These are phyloP conservation scores for Polychaeton citri DNA, from an alignment of 2,329 filamentous ascomycete species.

Conservation along the genomic window DNA sequence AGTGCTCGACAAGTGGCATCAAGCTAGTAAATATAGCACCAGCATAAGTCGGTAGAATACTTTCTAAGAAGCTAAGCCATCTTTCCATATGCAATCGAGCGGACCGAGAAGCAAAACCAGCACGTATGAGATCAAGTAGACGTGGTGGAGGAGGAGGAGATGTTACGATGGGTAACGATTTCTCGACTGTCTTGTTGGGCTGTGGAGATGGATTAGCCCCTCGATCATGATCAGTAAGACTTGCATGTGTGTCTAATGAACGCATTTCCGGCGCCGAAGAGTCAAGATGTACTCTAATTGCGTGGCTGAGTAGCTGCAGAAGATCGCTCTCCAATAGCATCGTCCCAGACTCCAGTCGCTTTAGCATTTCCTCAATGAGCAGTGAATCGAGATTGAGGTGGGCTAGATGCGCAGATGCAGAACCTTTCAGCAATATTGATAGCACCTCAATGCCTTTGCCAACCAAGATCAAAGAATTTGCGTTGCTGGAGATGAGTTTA, in stretches of 20 bases:
- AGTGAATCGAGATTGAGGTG: conserved; percentile 12
- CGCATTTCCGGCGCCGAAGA: not conserved
- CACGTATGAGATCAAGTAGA: conserved; percentile 72
- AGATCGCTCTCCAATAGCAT: conserved; percentile 35
- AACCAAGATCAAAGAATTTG: not conserved
- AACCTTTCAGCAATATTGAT: conserved; percentile 8
- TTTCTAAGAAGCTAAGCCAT: conserved; percentile 76
- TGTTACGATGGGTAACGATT: not conserved
- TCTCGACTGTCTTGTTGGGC: too few relatives aligned
- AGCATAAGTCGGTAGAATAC: conserved; percentile 72
- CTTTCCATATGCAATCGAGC: conserved; percentile 73
- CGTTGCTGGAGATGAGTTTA: not conserved
- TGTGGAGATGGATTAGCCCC: too few relatives aligned
- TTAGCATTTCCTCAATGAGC: conserved; percentile 12
- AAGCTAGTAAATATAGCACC: conserved; percentile 80
- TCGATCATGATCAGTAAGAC: too few relatives aligned
- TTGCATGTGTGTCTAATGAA: too few relatives aligned
- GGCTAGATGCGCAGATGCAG: conserved; percentile 7
- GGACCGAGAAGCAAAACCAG: conserved; percentile 60
- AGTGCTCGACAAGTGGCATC: conserved; percentile 77
- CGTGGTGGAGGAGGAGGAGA: conserved; percentile 46
- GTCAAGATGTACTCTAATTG: conserved; percentile 46
- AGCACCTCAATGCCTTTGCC: not conserved
- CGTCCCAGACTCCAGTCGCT: conserved; percentile 9
- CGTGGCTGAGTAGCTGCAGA: conserved; percentile 62